phyloP scores from a whole-genome alignment of 305 asterid species.

The Fraxinus floribunda region DNA sequence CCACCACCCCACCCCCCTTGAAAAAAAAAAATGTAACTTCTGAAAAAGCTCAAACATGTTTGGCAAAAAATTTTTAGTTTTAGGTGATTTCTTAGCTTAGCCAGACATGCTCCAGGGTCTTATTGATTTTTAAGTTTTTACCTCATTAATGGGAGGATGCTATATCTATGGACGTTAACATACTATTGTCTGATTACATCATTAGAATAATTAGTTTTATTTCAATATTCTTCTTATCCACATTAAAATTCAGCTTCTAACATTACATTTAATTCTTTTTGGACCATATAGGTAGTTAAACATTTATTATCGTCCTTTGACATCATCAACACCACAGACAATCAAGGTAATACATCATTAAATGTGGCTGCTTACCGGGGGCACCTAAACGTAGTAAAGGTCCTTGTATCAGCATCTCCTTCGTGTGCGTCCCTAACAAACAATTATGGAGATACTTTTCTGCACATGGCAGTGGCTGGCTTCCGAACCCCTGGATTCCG shows the following conservation, averaged over 20 bases:
- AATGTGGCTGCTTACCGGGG: conserved; percentile 78
- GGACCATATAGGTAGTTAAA: conserved; percentile 55
- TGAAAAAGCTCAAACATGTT: neutral
- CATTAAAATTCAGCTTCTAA: conserved; percentile 1
- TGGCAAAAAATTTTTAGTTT: neutral
- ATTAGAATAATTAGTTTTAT: neutral
- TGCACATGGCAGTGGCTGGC: conserved; percentile 79
- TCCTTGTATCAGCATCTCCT: conserved; percentile 49
- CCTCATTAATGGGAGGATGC: neutral
- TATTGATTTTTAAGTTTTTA: neutral
- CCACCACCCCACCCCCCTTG: neutral
- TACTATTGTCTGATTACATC: neutral
- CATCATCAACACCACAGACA: conserved; percentile 45
- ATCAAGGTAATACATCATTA: conserved; percentile 70
- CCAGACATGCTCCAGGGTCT: neutral
- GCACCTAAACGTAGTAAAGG: conserved; percentile 43
- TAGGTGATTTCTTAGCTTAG: neutral
- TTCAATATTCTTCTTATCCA: neutral
- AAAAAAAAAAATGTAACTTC: neutral
- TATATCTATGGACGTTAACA: neutral
- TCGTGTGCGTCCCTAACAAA: conserved; percentile 37
- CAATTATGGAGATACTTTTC: conserved; percentile 65
- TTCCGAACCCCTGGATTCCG: conserved; percentile 67
- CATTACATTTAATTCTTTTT: neutral
- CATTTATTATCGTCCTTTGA: conserved; percentile 45